Evolutionary conservation across 2,329 filamentous ascomycete species (phyloP).

Genomic region (Ascochyta viciae-villosae): DNA sequence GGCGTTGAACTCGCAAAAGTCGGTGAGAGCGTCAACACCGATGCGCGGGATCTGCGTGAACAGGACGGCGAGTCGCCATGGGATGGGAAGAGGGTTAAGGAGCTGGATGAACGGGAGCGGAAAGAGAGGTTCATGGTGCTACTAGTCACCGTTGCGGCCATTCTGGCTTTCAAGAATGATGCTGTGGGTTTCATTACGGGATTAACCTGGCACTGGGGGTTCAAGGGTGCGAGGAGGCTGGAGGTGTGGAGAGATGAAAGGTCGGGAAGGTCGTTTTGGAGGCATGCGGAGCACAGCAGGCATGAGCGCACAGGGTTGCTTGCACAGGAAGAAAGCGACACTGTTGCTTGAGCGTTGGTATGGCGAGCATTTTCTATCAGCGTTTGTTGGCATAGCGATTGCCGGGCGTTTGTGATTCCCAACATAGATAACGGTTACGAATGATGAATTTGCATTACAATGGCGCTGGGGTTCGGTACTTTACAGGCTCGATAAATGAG

Average conservation of each 20-base stretch:
- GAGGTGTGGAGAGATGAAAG: constrained; percentile 34
- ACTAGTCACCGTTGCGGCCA: constrained; percentile 82
- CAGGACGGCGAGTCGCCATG: constrained; percentile 37
- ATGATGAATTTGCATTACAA: neutral
- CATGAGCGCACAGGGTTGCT: constrained; percentile 35
- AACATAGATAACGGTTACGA: neutral
- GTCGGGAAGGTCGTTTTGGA: constrained; percentile 31
- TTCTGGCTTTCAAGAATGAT: constrained; percentile 89
- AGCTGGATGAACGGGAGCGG: constrained; percentile 71
- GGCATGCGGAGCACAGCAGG: constrained; percentile 24
- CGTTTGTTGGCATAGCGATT: constrained; percentile 11
- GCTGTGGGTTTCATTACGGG: constrained; percentile 85
- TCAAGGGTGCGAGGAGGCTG: constrained; percentile 47
- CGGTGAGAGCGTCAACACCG: constrained; percentile 82
- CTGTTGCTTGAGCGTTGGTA: constrained; percentile 29
- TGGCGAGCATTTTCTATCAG: neutral
- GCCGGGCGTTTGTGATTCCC: neutral
- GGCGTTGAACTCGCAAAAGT: constrained; percentile 88
- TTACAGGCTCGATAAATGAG: neutral
- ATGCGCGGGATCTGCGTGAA: constrained; percentile 64
- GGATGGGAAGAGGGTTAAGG: constrained; percentile 56
- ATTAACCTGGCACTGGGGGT: constrained; percentile 77
- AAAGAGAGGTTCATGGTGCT: constrained; percentile 85
- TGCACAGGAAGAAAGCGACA: constrained; percentile 38
- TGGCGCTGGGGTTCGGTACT: neutral